phyloP scores from a whole-genome alignment of 2,329 filamentous ascomycete genomes.

The Colletotrichum somersetense region DNA sequence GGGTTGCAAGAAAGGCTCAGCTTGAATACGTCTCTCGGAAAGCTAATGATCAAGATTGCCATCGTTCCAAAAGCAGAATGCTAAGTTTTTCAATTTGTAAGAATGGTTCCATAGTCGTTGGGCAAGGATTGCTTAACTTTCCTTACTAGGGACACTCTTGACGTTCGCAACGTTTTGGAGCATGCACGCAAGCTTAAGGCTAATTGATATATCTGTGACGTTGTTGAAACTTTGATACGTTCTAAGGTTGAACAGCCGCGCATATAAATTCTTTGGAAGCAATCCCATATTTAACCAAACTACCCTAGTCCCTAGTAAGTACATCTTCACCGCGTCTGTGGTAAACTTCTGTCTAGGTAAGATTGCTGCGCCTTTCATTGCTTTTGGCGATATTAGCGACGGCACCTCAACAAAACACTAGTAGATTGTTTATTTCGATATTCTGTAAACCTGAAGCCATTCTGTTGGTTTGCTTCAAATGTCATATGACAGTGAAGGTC shows the following conservation, averaged over 20 bases:
- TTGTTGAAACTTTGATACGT: not conserved
- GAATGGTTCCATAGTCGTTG: not conserved
- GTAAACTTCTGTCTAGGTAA: constrained; percentile 64
- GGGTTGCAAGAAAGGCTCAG: constrained; percentile 57
- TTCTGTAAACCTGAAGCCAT: constrained; percentile 35
- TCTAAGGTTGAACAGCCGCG: constrained; percentile 50
- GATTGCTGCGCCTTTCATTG: constrained; percentile 62
- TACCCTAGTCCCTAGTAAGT: constrained; percentile 56
- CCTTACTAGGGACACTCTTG: constrained; percentile 54
- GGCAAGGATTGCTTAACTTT: not conserved
- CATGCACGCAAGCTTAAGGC: constrained; percentile 62
- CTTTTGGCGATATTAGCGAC: constrained; percentile 58
- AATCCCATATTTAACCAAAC: constrained; percentile 65
- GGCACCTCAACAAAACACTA: constrained; percentile 55
- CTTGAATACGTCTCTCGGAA: constrained; percentile 55
- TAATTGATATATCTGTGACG: constrained; percentile 13
- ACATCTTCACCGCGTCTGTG: constrained; percentile 57
- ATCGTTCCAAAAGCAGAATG: constrained; percentile 58
- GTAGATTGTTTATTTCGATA: constrained; percentile 62
- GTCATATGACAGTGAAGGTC: constrained; percentile 12
- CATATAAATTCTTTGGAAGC: constrained; percentile 64
- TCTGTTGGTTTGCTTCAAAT: not conserved
- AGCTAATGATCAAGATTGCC: constrained; percentile 58
- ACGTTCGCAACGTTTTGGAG: constrained; percentile 61
- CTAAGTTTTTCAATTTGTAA: constrained; percentile 56